A percentile compares a stretch with the other conserved stretches of the same genome.
phyloP scores from a whole-genome alignment of 2,329 filamentous ascomycete genomes.

The Purpureocillium takamizusanense region DNA sequence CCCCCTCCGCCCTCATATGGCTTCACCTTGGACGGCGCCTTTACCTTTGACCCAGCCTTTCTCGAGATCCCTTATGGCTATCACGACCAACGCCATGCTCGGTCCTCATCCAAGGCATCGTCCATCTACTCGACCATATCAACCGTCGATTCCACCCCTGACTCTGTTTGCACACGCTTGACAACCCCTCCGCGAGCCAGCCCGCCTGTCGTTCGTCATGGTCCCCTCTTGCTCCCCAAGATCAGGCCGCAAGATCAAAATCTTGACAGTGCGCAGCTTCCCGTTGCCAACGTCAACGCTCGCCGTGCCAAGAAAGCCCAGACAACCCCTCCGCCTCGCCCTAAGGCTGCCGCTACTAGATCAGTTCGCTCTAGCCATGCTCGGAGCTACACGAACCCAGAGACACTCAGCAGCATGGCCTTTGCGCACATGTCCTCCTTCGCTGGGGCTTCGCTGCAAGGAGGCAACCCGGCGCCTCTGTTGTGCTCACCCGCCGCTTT shows the following conservation, averaged over 20 bases:
- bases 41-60: conserved; percentile 47
- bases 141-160: conserved; percentile 42
- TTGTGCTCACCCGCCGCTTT: conserved; percentile 58
- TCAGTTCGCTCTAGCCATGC: conserved; percentile 37
- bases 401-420: conserved; percentile 35
- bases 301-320: conserved; percentile 4
- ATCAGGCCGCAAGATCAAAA: conserved; percentile 79
- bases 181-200: conserved; percentile 57
- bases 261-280: conserved; percentile 34
- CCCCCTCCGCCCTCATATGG: conserved; percentile 14
- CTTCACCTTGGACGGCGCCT: conserved; percentile 19
- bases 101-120: conserved; percentile 56
- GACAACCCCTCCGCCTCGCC: conserved; percentile 16
- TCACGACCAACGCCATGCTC: conserved; percentile 41
- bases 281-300: conserved; percentile 4
- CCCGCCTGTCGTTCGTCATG: conserved; percentile 69
- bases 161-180: conserved; percentile 58
- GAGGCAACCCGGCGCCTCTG: conserved; percentile 32
- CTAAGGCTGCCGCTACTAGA: conserved; percentile 5
- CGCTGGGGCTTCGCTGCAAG: conserved; percentile 6
- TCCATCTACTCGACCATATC: conserved; percentile 56
- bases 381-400: conserved; percentile 54
- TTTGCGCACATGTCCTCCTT: conserved; percentile 31
- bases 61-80: conserved; percentile 40
- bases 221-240: conserved; percentile 73